These are phyloP conservation scores for Suhomyces terraborum DNA, from an alignment of 1,139 yeast species.

Conservation along the genomic window DNA sequence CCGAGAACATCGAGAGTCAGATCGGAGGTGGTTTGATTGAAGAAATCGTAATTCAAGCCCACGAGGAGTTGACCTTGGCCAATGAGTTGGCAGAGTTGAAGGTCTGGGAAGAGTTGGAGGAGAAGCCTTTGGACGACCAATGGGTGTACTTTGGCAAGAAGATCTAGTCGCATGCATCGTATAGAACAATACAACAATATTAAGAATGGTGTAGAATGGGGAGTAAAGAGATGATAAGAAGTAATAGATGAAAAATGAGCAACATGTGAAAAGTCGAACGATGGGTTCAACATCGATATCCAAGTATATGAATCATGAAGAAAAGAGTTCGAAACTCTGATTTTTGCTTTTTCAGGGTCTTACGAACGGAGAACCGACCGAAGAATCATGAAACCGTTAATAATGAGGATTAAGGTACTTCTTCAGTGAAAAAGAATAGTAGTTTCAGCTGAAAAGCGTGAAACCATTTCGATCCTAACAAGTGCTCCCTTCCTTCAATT, in stretches of 20 bases:
- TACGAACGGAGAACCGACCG: too few species aligned
- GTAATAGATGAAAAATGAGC: neutral
- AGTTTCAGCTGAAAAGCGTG: neutral
- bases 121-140: conserved; percentile 70
- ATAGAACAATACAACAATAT: conserved; percentile 2
- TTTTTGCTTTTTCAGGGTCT: too few species aligned
- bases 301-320: too few species aligned
- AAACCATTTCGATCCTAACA: too few species aligned
- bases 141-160: conserved; percentile 72
- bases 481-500: too few species aligned
- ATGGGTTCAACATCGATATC: too few species aligned
- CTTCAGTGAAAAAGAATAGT: too few species aligned
- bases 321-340: too few species aligned
- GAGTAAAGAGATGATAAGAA: neutral
- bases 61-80: conserved; percentile 74
- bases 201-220: neutral
- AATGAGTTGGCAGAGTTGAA: conserved; percentile 69
- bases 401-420: too few species aligned
- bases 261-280: too few species aligned
- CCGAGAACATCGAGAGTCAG: conserved; percentile 67
- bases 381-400: too few species aligned
- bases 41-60: conserved; percentile 80
- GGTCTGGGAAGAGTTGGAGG: conserved; percentile 66
- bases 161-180: conserved; percentile 29
- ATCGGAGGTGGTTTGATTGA: conserved; percentile 86